phyloP scores from a whole-genome alignment of 768 basidiomycete genomes.

The Lactarius quietus region DNA sequence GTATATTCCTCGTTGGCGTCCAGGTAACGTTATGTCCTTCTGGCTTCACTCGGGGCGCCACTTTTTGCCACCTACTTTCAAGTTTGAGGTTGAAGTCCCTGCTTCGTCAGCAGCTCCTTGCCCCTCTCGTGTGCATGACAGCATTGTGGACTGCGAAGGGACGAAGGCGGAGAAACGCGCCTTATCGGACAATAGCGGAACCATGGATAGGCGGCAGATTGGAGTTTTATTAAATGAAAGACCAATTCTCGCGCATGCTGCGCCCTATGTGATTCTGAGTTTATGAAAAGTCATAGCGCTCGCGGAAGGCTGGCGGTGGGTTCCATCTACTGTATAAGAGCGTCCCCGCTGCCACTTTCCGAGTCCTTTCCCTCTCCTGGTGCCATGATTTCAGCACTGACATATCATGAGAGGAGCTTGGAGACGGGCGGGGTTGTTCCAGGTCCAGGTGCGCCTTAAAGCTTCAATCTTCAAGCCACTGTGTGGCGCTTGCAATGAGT shows the following conservation, averaged over 20 bases:
- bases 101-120: not conserved
- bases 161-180: not conserved
- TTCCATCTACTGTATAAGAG: not conserved
- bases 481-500: not conserved
- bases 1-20: not conserved
- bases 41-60: too few relatives aligned
- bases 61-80: not conserved
- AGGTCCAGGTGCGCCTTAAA: not conserved
- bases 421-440: not conserved
- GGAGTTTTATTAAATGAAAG: not conserved
- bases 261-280: not conserved
- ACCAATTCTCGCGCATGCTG: not conserved
- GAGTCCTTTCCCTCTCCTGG: not conserved
- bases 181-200: not conserved
- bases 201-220: not conserved
- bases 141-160: not conserved
- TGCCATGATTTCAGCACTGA: not conserved
- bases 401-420: not conserved
- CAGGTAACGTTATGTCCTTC: not conserved
- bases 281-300: not conserved
- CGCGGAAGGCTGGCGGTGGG: not conserved
- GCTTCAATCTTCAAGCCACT: not conserved
- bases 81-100: too few relatives aligned
- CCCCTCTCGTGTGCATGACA: not conserved
- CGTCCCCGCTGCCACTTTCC: not conserved